These are phyloP conservation scores for Entophlyctis luteolus DNA, from an alignment of 192 early-diverging fungal species.

Conservation along the genomic window DNA sequence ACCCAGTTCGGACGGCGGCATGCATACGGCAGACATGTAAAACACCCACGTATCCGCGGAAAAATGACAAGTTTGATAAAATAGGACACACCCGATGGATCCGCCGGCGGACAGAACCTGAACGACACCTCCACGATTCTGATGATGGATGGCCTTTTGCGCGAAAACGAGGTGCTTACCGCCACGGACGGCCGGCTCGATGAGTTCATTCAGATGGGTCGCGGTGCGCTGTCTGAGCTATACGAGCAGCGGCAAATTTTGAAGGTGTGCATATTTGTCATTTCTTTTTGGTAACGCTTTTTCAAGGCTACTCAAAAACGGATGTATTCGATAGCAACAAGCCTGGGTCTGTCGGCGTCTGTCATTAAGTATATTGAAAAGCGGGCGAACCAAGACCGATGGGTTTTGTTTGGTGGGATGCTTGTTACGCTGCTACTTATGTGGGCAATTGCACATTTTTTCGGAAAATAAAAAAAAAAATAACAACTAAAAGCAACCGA, in stretches of 20 bases:
- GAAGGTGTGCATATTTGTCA: slow-evolving; percentile 32
- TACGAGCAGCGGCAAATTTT: slow-evolving; percentile 48
- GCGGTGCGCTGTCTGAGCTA: slow-evolving; percentile 41
- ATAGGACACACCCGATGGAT: no score
- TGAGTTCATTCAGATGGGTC: slow-evolving; percentile 41
- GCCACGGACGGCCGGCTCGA: slow-evolving; percentile 29
- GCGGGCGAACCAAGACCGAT: slow-evolving; percentile 37
- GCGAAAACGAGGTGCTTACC: slow-evolving; percentile 32
- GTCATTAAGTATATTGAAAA: slow-evolving; percentile 53
- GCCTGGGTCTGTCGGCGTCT: slow-evolving; percentile 43
- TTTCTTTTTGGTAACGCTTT: neutral
- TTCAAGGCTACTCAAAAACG: slow-evolving; percentile 44
- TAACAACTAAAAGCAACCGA: no score
- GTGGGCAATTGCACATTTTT: slow-evolving; percentile 44
- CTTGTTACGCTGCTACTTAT: slow-evolving; percentile 42
- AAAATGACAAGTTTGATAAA: no score
- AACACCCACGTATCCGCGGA: no score
- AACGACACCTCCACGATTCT: slow-evolving; percentile 32
- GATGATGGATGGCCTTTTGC: slow-evolving; percentile 37
- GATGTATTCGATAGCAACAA: slow-evolving; percentile 45
- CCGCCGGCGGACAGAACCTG: neutral
- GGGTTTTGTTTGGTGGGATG: slow-evolving; percentile 45
- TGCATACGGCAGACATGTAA: no score
- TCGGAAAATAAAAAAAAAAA: slow-evolving; percentile 20
- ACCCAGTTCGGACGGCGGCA: no score